Percentiles rank a stretch among this genome's conserved stretches.
Conservation (phyloP, 2,329 filamentous ascomycete species). For the Dactylella cylindrospora region DNA sequence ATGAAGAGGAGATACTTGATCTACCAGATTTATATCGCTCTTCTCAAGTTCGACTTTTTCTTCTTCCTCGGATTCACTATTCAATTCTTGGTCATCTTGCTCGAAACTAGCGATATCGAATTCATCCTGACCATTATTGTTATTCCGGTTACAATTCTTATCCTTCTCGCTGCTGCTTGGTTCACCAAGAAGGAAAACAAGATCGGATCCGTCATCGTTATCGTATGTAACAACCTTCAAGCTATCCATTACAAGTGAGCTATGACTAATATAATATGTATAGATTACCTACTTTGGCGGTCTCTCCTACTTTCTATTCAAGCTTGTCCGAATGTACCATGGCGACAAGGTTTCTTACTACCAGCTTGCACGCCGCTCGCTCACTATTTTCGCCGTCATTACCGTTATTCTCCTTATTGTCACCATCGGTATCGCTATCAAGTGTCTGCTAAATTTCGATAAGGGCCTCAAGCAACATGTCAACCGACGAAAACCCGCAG, state of each 20-base stretch:
- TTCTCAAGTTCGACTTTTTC: slow-evolving; percentile 99
- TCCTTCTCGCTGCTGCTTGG: slow-evolving; percentile 80
- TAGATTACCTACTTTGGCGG: slow-evolving; percentile 79
- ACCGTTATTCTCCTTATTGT: slow-evolving; percentile 84
- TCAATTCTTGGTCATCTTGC: slow-evolving; percentile 91
- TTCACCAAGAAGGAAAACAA: slow-evolving; percentile 83
- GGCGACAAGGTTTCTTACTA: slow-evolving; percentile 64
- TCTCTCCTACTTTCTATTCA: slow-evolving; percentile 95
- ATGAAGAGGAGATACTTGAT: slow-evolving; percentile 96
- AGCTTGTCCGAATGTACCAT: slow-evolving; percentile 93
- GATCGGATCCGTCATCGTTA: slow-evolving; percentile 72
- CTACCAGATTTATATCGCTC: slow-evolving; percentile 97
- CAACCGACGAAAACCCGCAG: slow-evolving; percentile 59
- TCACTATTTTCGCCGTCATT: slow-evolving; percentile 72
- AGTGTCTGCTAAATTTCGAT: slow-evolving; percentile 89
- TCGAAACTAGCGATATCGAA: slow-evolving; percentile 66
- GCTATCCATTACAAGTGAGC: not conserved
- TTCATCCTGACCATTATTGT: slow-evolving; percentile 84
- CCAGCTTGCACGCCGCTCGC: slow-evolving; percentile 73
- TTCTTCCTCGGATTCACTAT: slow-evolving; percentile 99
- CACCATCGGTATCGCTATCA: slow-evolving; percentile 81
- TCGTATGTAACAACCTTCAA: slow-evolving; percentile 57
- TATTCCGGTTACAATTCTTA: slow-evolving; percentile 84
- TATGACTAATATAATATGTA: slow-evolving; percentile 43
- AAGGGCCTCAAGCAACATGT: slow-evolving; percentile 87